Base-by-base conservation (phyloP, 495 filamentous ascomycete genomes). In the Aspergillus olivimuriae region DNA sequence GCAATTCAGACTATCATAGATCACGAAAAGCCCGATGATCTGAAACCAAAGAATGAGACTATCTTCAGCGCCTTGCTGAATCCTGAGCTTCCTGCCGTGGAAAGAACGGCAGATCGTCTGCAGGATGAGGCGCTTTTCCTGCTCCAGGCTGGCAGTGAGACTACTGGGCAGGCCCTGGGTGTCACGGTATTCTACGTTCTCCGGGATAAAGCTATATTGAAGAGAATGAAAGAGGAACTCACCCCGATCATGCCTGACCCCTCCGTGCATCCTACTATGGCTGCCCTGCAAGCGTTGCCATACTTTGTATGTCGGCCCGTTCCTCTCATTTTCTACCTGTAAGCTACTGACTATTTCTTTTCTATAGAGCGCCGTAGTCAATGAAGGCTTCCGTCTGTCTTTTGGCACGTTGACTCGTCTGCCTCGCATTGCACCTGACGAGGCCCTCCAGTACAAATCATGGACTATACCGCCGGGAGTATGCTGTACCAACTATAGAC, bases 331-430 rank as follows among this genome's bases (percentile, higher is more conserved):
- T 12, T 39, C 21, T 39, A 5, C 16, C 15, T 8, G 19, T 3
- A 9, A 37, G 7, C 4, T 9, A 4, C 15, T 41, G 12, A 40
- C 11, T 28, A 20, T 32, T 12, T 11, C 15, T 16, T 4, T 35
- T 0, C 37, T 15, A 23, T 40, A 67, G 60, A 50, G 20, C n/a
- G 72, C 54, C 14, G 55, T 64, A 1, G 56, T 77, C 20, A 46
- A 45, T n/a, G 76, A 78, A 53, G 52, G 47, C 4, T 44, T 77
- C 17, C 66, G 75, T 1, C 45, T 73, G 4, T 54, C 50, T 3
- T 60, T 62, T 46, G 61, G 68, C 14, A 38, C 61, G 2, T 50
- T 50, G 6, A 51, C 39, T 12, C 58, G 72, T 1, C 49, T 60
- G 1, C 55, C 68, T 3, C 55, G 69, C 4, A 43, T 64, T 11